These are phyloP conservation scores for Tillandsia fasciculata DNA, from an alignment of 176 grass and related monocot genomes.

Conservation along the genomic window DNA sequence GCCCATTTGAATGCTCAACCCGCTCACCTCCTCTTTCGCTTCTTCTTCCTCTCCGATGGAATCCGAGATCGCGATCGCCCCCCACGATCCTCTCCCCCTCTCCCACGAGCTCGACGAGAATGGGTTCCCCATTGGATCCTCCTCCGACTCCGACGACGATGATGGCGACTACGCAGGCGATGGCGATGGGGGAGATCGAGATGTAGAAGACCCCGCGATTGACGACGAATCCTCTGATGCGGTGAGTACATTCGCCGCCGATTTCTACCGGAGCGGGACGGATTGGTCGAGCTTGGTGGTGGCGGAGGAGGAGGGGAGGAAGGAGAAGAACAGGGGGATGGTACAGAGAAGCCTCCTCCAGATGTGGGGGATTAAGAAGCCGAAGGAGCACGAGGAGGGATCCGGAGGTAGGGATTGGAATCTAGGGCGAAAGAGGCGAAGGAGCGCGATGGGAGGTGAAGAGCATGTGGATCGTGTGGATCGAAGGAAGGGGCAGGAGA, in stretches of 20 bases:
- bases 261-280: conserved; percentile 52
- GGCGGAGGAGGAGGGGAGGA: background rate
- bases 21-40: background rate
- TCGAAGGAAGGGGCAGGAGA: background rate
- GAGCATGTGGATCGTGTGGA: background rate
- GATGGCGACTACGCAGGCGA: background rate
- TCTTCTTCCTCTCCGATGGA: conserved; percentile 16
- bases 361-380: conserved; percentile 48
- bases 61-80: conserved; percentile 18
- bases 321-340: conserved; percentile 10
- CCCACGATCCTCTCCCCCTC: background rate
- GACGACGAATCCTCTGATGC: background rate
- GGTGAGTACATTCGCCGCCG: conserved; percentile 27
- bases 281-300: conserved; percentile 43
- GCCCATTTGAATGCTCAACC: conserved; percentile 30
- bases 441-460: background rate
- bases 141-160: background rate
- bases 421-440: conserved; percentile 8
- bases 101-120: conserved; percentile 37
- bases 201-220: background rate
- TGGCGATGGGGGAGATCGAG: background rate
- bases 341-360: conserved; percentile 56
- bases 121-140: conserved; percentile 24
- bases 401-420: background rate
- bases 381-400: background rate